Conservation (phyloP, 257 asterid species). For the Primulina tabacum region DNA sequence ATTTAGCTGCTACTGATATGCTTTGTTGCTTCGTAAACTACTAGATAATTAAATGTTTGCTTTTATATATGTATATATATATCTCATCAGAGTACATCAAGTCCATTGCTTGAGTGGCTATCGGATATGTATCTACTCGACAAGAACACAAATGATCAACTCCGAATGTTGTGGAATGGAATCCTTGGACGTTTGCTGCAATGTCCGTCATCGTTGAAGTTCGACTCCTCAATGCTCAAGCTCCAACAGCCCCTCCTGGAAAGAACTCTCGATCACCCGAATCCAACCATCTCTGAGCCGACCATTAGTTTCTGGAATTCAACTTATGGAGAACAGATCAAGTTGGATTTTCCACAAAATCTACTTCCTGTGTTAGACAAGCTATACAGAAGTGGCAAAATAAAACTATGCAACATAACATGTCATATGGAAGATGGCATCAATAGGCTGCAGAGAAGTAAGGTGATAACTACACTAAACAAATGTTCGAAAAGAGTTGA, state of each 20-base stretch:
- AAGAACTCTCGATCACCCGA: constrained; percentile 60
- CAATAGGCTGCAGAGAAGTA: constrained; percentile 25
- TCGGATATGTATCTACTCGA: constrained; percentile 48
- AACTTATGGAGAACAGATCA: constrained; percentile 51
- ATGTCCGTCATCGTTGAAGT: constrained; percentile 46
- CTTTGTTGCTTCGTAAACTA: constrained; percentile 6
- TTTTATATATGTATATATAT: background rate
- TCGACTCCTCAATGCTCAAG: constrained; percentile 54
- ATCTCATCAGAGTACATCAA: constrained; percentile 42
- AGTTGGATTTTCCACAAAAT: constrained; percentile 59
- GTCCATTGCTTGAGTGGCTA: constrained; percentile 63
- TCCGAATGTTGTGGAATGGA: constrained; percentile 53
- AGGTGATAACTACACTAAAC: constrained; percentile 36
- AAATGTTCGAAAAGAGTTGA: constrained; percentile 73
- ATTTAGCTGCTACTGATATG: background rate
- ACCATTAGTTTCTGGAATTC: constrained; percentile 72
- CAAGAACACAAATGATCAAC: constrained; percentile 32
- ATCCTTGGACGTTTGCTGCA: constrained; percentile 49
- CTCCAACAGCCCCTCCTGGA: constrained; percentile 57
- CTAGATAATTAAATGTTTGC: background rate
- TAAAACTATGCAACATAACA: constrained; percentile 45
- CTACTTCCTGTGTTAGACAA: constrained; percentile 60
- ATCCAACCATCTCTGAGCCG: constrained; percentile 50
- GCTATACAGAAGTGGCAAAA: constrained; percentile 54
- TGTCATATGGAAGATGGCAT: constrained; percentile 20